Base-by-base conservation (phyloP, 495 filamentous ascomycete genomes). In the Beverwykella pulmonaria region DNA sequence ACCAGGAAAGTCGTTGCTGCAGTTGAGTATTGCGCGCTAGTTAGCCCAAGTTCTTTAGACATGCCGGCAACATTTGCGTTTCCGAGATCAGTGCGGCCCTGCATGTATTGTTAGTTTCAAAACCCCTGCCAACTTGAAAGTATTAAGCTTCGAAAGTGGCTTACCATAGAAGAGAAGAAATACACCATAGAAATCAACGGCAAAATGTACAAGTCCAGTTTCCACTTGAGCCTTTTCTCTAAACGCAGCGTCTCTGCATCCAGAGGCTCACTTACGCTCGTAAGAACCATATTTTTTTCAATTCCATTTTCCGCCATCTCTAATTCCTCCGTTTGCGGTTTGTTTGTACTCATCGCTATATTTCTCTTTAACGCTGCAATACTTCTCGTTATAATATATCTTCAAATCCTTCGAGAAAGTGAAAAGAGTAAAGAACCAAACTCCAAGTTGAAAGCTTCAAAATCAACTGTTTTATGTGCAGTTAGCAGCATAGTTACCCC, bases 81-180 rank as follows among this genome's bases (percentile, higher is more conserved):
- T 9, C 22, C 59, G n/a, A 61, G 46, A 53, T 61, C 59, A 23
- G 41, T 23, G 15, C 30, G 20, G 20, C 59, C 59, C 59, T 61
- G 14, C n/a, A 6, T 5, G 19, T 25, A 2, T 6, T 4, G n/a
- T 53, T 5, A 53, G 49, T 29, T 29, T n/a, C n/a, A n/a, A n/a
- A n/a, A n/a, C n/a, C n/a, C n/a, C n/a, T n/a, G n/a, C n/a, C n/a
- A n/a, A n/a, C n/a, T n/a, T n/a, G n/a, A n/a, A n/a, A n/a, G n/a
- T n/a, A n/a, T n/a, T n/a, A n/a, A n/a, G n/a, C n/a, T n/a, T n/a
- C n/a, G n/a, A n/a, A n/a, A n/a, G n/a, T n/a, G n/a, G n/a, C 29
- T 26, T 55, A 55, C 52, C 52, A 55, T 55, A 5, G 8, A 29
- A 32, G 52, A 5, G 34, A 55, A 29, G 26, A 55, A 55, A 20